Evolutionary conservation across 805 yeast species (phyloP), one percentile per base, ranked within the genome.

Genomic region (Spathaspora hagerdaliae): DNA sequence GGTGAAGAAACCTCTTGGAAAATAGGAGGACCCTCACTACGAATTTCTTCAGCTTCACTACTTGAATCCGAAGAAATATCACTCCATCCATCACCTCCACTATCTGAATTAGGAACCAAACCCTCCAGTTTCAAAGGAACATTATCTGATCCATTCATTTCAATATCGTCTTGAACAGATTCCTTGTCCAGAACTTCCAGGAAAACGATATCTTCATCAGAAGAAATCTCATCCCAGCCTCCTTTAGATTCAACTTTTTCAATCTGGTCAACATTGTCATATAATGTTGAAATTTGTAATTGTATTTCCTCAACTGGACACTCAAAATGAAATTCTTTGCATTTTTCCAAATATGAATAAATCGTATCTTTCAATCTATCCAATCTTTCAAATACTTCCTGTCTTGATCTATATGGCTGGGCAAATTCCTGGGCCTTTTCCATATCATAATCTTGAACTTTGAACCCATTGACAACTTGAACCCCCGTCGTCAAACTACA

Each of bases 401-500:
- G 31, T 31, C 44, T 45, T 10, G 48, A 44, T 14, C 46, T 27
- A 32, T 26, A 31, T 13, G 43, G 46, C 26, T 45, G 38, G 14
- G 36, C 31, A 1, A 27, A 35, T 7, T 40, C 35, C 5, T 13
- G 8, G 9, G 36, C 10, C 11, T 35, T 7, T 15, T 46, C 24
- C 49, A n/a, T 24, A n/a, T 12, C 42, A 31, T 12, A n/a, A n/a
- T 42, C 46, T 24, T 41, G 47, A 26, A 44, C 50, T 14, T 47
- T 41, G 31, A 19, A 46, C 12, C 40, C 42, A 7, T 52, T 46
- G 0, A 48, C 55, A n/a, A 65, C 45, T 11, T 59, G 51, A 2
- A 51, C 45, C 34, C 55, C 58, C 39, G 63, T 64, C 13, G 49
- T 47, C 10, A 69, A 40, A 26, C 55, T 51, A 43, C 73, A 64